These are phyloP conservation scores for Neonectria hederae DNA, from an alignment of 2,329 filamentous ascomycete genomes.

Conservation along the genomic window DNA sequence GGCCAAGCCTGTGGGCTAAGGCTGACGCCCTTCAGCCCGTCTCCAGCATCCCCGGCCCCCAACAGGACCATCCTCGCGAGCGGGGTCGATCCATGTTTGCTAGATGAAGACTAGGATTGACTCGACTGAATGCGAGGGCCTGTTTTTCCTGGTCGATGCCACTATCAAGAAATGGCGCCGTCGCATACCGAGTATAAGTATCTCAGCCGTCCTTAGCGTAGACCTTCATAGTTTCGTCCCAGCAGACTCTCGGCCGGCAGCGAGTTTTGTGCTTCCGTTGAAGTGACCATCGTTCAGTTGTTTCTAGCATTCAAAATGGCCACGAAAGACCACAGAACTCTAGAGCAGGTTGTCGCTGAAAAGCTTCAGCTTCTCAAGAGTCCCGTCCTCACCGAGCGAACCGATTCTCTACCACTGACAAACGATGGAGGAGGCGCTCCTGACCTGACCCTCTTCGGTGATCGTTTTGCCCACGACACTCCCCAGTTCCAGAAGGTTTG, in stretches of 20 bases:
- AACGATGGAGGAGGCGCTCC: constrained; percentile 17
- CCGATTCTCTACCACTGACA: constrained; percentile 26
- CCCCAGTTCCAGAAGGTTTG: constrained; percentile 42
- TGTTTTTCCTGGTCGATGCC: neutral
- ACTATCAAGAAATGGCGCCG: neutral
- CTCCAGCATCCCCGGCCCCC: constrained; percentile 10
- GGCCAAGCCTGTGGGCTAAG: neutral
- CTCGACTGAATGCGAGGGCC: neutral
- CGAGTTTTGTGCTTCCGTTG: neutral
- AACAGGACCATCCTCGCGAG: constrained; percentile 1
- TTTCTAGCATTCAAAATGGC: constrained; percentile 29
- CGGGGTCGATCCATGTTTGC: constrained; percentile 8
- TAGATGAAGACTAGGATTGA: neutral
- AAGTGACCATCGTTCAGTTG: constrained; percentile 3
- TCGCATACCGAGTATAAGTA: constrained; percentile 21
- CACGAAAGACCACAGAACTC: constrained; percentile 10
- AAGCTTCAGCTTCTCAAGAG: constrained; percentile 48
- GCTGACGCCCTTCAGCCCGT: neutral
- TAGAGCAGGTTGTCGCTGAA: constrained; percentile 17
- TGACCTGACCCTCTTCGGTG: constrained; percentile 38
- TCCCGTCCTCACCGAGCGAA: constrained; percentile 35
- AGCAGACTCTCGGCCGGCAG: neutral
- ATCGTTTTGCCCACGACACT: constrained; percentile 35
- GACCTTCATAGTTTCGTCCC: neutral
- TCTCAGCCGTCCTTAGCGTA: neutral